Conservation (phyloP, 2,329 filamentous ascomycete species). For the Fusarium palustre region DNA sequence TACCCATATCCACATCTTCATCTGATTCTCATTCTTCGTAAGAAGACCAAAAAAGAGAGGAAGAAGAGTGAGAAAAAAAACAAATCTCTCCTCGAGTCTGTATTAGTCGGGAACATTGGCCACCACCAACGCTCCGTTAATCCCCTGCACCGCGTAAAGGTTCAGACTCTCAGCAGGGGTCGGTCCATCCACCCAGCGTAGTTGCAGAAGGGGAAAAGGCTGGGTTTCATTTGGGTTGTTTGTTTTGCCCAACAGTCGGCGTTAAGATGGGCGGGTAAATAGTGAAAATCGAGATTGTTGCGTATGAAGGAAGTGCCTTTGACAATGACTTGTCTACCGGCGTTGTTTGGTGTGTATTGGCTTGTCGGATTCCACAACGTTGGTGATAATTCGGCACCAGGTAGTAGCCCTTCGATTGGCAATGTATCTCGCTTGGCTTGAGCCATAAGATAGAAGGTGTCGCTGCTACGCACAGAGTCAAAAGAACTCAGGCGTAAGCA, state of each 20-base stretch:
- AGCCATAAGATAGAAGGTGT: slow-evolving; percentile 20
- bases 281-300: slow-evolving; percentile 20
- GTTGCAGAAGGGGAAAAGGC: not conserved
- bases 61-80: not conserved
- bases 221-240: slow-evolving; percentile 32
- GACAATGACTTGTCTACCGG: not conserved
- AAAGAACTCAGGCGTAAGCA: not conserved
- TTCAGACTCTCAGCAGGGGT: slow-evolving; percentile 46
- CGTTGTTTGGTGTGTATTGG: not conserved
- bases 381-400: not conserved
- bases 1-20: slow-evolving; percentile 1
- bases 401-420: not conserved
- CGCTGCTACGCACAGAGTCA: slow-evolving; percentile 11
- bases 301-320: slow-evolving; percentile 12
- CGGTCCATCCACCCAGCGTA: slow-evolving; percentile 28
- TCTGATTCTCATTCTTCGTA: slow-evolving; percentile 11
- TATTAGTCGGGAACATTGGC: slow-evolving; percentile 36
- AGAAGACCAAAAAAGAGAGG: slow-evolving; percentile 1
- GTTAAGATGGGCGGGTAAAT: slow-evolving; percentile 44
- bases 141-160: slow-evolving; percentile 47
- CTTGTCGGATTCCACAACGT: too few relatives aligned
- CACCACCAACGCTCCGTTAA: slow-evolving; percentile 34
- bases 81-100: slow-evolving; percentile 33
- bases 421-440: slow-evolving; percentile 29
- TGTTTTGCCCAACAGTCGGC: slow-evolving; percentile 45